These are phyloP conservation scores for Vaccinium vitisidaea DNA, from an alignment of 148 eudicot species.

Conservation along the genomic window DNA sequence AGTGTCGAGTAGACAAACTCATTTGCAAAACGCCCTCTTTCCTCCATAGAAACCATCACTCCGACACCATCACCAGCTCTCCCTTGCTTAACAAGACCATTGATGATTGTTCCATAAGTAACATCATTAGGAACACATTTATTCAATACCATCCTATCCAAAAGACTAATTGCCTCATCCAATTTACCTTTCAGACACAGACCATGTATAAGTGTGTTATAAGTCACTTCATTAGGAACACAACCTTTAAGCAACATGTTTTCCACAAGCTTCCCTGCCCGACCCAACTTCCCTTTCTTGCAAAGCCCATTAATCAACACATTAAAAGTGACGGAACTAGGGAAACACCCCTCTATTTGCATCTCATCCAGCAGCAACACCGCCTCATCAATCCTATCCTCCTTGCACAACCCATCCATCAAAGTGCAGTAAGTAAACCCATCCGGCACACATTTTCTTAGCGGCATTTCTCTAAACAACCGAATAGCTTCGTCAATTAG, in stretches of 20 bases:
- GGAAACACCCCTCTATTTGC: constrained; percentile 86
- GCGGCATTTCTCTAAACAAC: constrained; percentile 65
- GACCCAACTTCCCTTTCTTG: constrained; percentile 67
- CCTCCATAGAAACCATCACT: constrained; percentile 56
- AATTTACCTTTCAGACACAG: constrained; percentile 69
- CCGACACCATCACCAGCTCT: constrained; percentile 57
- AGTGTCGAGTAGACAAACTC: constrained; percentile 71
- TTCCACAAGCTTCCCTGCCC: constrained; percentile 83
- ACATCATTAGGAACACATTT: constrained; percentile 73
- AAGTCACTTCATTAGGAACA: constrained; percentile 76
- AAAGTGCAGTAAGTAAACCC: constrained; percentile 72
- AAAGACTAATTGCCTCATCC: constrained; percentile 73
- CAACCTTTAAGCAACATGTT: constrained; percentile 92
- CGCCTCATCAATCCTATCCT: constrained; percentile 71
- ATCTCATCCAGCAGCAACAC: constrained; percentile 87
- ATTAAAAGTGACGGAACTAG: constrained; percentile 61
- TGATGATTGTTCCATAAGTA: constrained; percentile 82
- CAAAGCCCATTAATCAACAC: constrained; percentile 76
- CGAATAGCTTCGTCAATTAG: constrained; percentile 63
- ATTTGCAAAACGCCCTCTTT: constrained; percentile 62
- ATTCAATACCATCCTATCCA: constrained; percentile 64
- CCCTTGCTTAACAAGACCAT: constrained; percentile 82
- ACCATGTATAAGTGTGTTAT: constrained; percentile 84
- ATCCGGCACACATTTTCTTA: constrained; percentile 58
- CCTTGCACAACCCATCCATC: constrained; percentile 93